Percentiles rank a stretch among this genome's conserved stretches.
Conservation (phyloP, 1,139 yeast species). For the Yamadazyma songkhlaensis region DNA sequence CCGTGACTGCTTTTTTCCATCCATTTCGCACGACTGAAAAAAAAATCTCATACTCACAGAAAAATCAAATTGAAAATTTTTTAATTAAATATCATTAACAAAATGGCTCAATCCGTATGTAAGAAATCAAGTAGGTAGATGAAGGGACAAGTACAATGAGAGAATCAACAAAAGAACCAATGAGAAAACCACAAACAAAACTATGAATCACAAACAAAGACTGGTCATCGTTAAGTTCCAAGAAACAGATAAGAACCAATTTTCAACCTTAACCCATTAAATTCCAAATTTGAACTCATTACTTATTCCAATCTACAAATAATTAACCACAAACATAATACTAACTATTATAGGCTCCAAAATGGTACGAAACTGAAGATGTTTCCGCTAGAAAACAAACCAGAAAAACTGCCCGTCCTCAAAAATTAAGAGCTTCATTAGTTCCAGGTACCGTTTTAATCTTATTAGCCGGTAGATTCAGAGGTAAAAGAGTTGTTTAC, state of each 20-base stretch:
- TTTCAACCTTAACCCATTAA: too few species aligned
- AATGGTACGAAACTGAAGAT: conserved; percentile 96
- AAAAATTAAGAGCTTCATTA: conserved; percentile 93
- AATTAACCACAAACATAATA: conserved; percentile 16
- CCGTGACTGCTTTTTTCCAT: conserved; percentile 3
- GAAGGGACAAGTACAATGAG: not conserved
- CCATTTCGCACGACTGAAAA: conserved; percentile 3
- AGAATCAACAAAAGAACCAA: too few species aligned
- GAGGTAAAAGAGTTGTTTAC: conserved; percentile 99
- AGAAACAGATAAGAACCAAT: too few species aligned
- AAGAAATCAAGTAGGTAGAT: not conserved
- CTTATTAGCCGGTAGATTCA: conserved; percentile 99
- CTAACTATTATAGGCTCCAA: conserved; percentile 68
- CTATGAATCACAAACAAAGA: too few species aligned
- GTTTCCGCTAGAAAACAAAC: conserved; percentile 80
- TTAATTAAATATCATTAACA: conserved; percentile 8
- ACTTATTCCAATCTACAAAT: too few species aligned
- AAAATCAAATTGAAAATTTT: conserved; percentile 12
- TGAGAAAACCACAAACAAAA: too few species aligned
- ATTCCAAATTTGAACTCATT: too few species aligned
- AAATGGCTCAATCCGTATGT: conserved; percentile 20
- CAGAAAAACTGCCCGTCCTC: conserved; percentile 93
- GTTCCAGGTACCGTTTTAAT: conserved; percentile 99
- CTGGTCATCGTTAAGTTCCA: too few species aligned
- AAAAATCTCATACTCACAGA: not conserved